Evolutionary conservation across 2,329 filamentous ascomycete species (phyloP).

Genomic region (Ophiocordyceps polyrhachis-furcata): DNA sequence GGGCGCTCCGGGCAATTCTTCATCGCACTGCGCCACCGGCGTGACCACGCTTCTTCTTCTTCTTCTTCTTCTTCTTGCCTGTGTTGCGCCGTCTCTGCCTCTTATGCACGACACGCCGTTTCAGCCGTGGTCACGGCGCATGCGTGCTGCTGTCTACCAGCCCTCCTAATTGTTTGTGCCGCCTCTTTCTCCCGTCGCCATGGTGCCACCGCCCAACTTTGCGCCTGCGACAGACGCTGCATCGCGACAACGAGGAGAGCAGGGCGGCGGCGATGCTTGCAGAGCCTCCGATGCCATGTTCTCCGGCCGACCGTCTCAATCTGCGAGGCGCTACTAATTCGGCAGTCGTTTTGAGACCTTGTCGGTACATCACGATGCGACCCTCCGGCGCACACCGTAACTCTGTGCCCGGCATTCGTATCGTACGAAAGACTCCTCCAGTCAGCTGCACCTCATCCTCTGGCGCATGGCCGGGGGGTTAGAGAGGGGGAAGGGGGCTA

Average conservation of each 20-base stretch:
- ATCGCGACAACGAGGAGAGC: too few species aligned
- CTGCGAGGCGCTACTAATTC: not conserved
- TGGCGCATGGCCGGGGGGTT: not conserved
- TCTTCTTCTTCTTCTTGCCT: not conserved
- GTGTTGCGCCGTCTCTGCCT: not conserved
- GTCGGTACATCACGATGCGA: not conserved
- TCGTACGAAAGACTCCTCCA: not conserved
- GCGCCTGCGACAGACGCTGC: too few species aligned
- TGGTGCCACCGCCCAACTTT: not conserved
- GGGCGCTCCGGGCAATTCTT: not conserved
- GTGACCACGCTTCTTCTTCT: not conserved
- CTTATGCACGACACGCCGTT: not conserved
- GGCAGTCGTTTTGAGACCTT: not conserved
- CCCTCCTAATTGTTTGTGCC: not conserved
- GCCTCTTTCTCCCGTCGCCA: not conserved
- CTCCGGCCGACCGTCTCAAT: not conserved
- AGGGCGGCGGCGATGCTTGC: too few species aligned
- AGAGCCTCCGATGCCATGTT: too few species aligned
- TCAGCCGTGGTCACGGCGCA: not conserved
- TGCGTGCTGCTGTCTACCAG: not conserved
- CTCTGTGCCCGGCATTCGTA: slow-evolving; percentile 1
- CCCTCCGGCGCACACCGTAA: slow-evolving; percentile 1
- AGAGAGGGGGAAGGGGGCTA: not conserved
- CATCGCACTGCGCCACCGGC: not conserved
- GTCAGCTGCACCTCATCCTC: slow-evolving; percentile 1